Evolutionary conservation across 2,329 filamentous ascomycete species (phyloP).

Genomic region (Diatrype stigma): DNA sequence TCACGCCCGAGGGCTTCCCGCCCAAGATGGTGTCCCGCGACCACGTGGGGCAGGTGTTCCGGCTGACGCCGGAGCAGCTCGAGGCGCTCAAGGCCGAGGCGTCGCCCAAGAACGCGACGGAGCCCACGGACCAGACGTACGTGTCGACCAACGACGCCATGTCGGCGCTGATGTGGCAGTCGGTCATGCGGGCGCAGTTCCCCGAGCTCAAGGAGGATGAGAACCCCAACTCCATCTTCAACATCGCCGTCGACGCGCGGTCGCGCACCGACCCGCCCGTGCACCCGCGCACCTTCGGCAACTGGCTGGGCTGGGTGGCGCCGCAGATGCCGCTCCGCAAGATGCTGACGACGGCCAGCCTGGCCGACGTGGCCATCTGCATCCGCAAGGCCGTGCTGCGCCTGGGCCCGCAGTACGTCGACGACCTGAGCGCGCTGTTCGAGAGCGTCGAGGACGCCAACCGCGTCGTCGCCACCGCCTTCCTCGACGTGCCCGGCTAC

Average conservation of each 20-base stretch:
- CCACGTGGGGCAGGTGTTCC: slow-evolving; percentile 29
- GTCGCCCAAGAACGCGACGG: slow-evolving; percentile 22
- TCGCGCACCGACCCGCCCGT: slow-evolving; percentile 23
- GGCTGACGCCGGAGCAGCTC: slow-evolving; percentile 26
- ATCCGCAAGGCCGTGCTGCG: neutral
- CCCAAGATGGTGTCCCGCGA: slow-evolving; percentile 28
- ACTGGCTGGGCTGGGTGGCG: slow-evolving; percentile 34
- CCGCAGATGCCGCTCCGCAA: slow-evolving; percentile 23
- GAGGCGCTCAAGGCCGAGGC: slow-evolving; percentile 27
- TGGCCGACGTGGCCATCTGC: neutral
- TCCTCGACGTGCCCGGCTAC: slow-evolving; percentile 31
- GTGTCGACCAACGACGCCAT: slow-evolving; percentile 32
- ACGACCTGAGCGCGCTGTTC: slow-evolving; percentile 26
- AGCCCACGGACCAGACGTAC: slow-evolving; percentile 12
- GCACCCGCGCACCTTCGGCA: slow-evolving; percentile 32
- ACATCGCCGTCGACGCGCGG: slow-evolving; percentile 34
- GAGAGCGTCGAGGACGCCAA: slow-evolving; percentile 28
- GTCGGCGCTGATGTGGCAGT: slow-evolving; percentile 34
- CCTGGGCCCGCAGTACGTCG: slow-evolving; percentile 6
- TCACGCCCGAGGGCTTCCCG: slow-evolving; percentile 23
- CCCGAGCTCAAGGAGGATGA: slow-evolving; percentile 26
- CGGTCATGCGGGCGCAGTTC: slow-evolving; percentile 24
- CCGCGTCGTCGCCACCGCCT: slow-evolving; percentile 28
- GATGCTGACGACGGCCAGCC: slow-evolving; percentile 18
- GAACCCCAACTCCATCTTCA: slow-evolving; percentile 6